Conservation (phyloP, 495 filamentous ascomycete species). For the Chaetomidium leptoderma region DNA sequence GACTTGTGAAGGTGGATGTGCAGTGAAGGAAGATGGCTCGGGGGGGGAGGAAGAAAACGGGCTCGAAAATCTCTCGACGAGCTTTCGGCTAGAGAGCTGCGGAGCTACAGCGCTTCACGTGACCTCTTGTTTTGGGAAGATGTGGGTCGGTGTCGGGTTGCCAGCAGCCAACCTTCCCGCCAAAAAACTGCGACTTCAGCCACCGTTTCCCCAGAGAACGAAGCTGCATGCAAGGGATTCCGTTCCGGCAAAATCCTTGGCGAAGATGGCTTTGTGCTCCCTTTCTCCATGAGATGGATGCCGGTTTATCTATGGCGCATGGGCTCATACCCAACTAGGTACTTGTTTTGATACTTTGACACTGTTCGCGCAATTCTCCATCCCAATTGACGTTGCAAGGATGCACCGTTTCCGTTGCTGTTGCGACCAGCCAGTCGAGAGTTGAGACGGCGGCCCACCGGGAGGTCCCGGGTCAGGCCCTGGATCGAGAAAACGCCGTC, state of each 20-base stretch:
- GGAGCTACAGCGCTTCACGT: conserved; percentile 35
- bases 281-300: too few relatives aligned
- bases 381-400: background rate
- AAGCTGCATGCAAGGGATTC: background rate
- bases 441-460: conserved; percentile 16
- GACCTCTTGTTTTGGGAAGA: conserved; percentile 20
- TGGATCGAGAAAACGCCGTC: background rate
- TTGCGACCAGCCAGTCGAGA: too few relatives aligned
- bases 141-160: conserved; percentile 3
- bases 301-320: too few relatives aligned
- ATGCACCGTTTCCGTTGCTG: conserved; percentile 7
- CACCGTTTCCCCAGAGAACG: too few relatives aligned
- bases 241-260: too few relatives aligned
- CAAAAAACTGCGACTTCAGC: background rate
- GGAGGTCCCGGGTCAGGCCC: conserved; percentile 19
- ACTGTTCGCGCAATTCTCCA: too few relatives aligned
- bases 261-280: too few relatives aligned
- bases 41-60: conserved; percentile 36
- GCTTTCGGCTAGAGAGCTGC: conserved; percentile 38
- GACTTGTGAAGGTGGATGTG: conserved; percentile 39
- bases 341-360: too few relatives aligned
- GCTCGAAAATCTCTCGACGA: conserved; percentile 41
- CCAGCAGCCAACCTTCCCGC: conserved; percentile 13
- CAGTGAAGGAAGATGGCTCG: conserved; percentile 36
- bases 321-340: too few relatives aligned